Base-by-base conservation (phyloP, 306 rosid species). In the Nissolia schottii region DNA sequence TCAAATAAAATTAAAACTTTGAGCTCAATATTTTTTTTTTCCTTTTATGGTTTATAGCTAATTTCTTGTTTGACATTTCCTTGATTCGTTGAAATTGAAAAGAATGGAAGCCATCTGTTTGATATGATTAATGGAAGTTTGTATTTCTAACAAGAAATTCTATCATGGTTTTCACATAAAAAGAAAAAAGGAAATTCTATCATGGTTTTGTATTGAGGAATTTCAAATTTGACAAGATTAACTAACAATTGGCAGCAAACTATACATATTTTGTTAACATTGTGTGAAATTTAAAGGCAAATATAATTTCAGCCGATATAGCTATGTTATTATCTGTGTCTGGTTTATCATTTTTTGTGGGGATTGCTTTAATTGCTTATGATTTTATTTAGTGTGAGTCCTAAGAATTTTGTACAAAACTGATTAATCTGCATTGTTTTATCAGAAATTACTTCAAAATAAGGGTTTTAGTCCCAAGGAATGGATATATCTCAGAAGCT, bases 401-500 rank as follows among this genome's bases (percentile, higher is more conserved):
- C 57, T 54, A 49, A 75, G 9, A 64, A 34, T 5, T 73, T 77
- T 41, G 3, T 61, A 3, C 51, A 38, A 22, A 45, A 56, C 66
- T 67, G 61, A 56, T 15, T 28, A 13, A 54, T 81, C 78, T 71
- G 19, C 45, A 31, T 73, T 0, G 37, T 75, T 77, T 71, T 69
- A 34, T 56, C 77, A 91, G 97, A 85, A 80, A 72, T 67, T 94
- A 71, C 73, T 91, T 53, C 86, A 79, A 65, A 75, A 34, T 73
- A 82, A 80, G 60, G 96, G 95, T 79, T 86, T 83, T 49, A 71
- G 73, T 57, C 54, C 91, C 76, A 84, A 73, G 82, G 89, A 91
- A 76, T 74, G 28, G 27, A 49, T 94, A 62, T 41, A 14, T 80
- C 62, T 91, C 41, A 67, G 25, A 77, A 27, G 76, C 61, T 68